phyloP scores from a whole-genome alignment of 768 basidiomycete genomes.

The Phanerochaete carnosa region DNA sequence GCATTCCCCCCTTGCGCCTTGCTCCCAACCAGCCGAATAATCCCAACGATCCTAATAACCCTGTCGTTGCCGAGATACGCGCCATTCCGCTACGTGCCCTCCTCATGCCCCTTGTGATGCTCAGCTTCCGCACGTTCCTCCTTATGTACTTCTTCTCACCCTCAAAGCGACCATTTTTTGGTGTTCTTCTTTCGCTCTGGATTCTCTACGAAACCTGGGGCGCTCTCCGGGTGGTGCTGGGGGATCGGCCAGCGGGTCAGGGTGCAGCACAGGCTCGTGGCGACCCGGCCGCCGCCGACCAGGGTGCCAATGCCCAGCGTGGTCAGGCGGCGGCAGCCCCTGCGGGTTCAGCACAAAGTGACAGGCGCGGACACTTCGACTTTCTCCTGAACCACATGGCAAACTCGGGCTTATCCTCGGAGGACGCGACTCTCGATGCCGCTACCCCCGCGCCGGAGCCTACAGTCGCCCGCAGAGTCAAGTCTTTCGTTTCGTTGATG shows the following conservation, averaged over 20 bases:
- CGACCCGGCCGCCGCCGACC: slow-evolving; percentile 12
- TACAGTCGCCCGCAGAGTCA: slow-evolving; percentile 43
- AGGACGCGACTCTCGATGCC: slow-evolving; percentile 47
- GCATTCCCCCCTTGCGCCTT: slow-evolving; percentile 49
- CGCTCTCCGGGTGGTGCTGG: slow-evolving; percentile 49
- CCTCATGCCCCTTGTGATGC: slow-evolving; percentile 61
- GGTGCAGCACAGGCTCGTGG: slow-evolving; percentile 19
- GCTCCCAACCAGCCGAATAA: slow-evolving; percentile 30
- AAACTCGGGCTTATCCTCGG: slow-evolving; percentile 52
- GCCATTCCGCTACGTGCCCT: slow-evolving; percentile 67
- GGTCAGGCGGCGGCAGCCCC: neutral
- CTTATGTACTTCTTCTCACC: slow-evolving; percentile 78
- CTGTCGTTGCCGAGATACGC: slow-evolving; percentile 37
- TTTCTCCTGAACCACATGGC: slow-evolving; percentile 49
- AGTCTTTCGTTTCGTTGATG: slow-evolving; percentile 54
- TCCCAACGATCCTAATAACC: slow-evolving; percentile 28
- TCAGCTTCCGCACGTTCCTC: slow-evolving; percentile 63
- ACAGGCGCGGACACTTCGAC: slow-evolving; percentile 27
- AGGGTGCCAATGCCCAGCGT: slow-evolving; percentile 7
- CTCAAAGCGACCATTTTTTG: slow-evolving; percentile 67
- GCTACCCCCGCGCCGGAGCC: slow-evolving; percentile 37
- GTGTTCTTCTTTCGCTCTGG: slow-evolving; percentile 63
- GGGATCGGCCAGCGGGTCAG: slow-evolving; percentile 32
- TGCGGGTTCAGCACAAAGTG: neutral
- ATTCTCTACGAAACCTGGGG: slow-evolving; percentile 76